Evolutionary conservation across 345 rosid genomes (phyloP), one percentile per base, ranked within the genome.

Genomic region (Litchi chinensis): DNA sequence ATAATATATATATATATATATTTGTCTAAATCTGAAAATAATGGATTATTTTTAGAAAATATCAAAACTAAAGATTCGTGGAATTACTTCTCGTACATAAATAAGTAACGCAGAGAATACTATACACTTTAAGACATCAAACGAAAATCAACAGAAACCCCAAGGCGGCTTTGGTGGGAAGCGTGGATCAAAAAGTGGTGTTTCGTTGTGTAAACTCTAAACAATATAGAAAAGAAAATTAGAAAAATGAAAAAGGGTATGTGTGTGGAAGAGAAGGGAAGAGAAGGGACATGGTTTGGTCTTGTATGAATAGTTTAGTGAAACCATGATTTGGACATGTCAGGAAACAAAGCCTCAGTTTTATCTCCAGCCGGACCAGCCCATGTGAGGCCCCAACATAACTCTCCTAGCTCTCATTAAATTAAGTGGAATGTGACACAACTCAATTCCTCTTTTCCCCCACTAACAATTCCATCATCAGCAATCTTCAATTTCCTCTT

Each of bases 261-360:
- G 63, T 73, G 77, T 54, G 65, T 69, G 76, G 72, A 63, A 68
- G 65, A 71, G 52, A 67, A 67, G 70, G 12, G 76, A 73, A 39
- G n/a, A 60, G 65, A 60, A 43, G 81, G 75, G 76, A 74, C 81
- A 62, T 44, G 79, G 44, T 62, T 82, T 67, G 70, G 22, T 63
- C 32, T 15, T 24, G 64, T 24, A 13, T 62, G 60, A 66, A 72
- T 50, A 76, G 69, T 72, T 32, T 56, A 68, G 41, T 44, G 60
- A 69, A 83, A 67, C 71, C 72, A 76, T 79, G 82, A 79, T 73
- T 71, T 56, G 78, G 74, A 80, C 75, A 64, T 56, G 71, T 65
- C 81, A 80, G 63, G 68, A 2, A 15, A 72, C 6, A 5, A 28
- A 39, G 26, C 40, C 18, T 65, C 41, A 24, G 64, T 63, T 43